These are phyloP conservation scores for Alnus rubra DNA, from an alignment of 306 rosid genomes.

Conservation along the genomic window DNA sequence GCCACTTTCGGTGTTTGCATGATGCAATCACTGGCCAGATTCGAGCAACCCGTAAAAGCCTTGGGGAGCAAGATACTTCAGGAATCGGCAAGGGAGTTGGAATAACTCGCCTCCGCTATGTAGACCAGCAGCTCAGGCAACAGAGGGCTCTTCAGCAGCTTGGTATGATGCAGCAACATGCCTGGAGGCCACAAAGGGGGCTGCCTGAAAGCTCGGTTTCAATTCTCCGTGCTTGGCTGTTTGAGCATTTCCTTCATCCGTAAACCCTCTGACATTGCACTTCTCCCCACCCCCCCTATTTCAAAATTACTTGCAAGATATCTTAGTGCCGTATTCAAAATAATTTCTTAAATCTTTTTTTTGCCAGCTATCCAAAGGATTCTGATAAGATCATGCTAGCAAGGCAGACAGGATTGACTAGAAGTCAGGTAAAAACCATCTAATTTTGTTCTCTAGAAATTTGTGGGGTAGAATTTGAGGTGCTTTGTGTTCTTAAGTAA, in stretches of 20 bases:
- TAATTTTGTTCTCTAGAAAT: not conserved
- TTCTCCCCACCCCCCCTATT: not conserved
- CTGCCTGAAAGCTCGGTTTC: conserved; percentile 83
- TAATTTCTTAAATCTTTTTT: conserved; percentile 10
- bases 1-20: conserved; percentile 76
- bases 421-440: conserved; percentile 69
- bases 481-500: not conserved
- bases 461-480: not conserved
- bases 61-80: conserved; percentile 65
- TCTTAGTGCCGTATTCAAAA: conserved; percentile 1
- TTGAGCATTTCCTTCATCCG: conserved; percentile 94
- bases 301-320: conserved; percentile 2
- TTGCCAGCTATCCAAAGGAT: conserved; percentile 75
- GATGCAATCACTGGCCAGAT: conserved; percentile 77
- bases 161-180: conserved; percentile 80
- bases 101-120: conserved; percentile 70
- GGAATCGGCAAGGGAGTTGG: conserved; percentile 67
- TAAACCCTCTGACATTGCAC: conserved; percentile 34
- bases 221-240: conserved; percentile 83
- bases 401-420: conserved; percentile 78
- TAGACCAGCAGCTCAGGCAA: conserved; percentile 77
- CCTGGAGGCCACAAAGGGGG: conserved; percentile 88
- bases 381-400: conserved; percentile 89
- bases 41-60: conserved; percentile 54
- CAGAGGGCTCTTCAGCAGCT: conserved; percentile 83